These are phyloP conservation scores for Acacia crassicarpa DNA, from an alignment of 306 rosid species.

Conservation along the genomic window DNA sequence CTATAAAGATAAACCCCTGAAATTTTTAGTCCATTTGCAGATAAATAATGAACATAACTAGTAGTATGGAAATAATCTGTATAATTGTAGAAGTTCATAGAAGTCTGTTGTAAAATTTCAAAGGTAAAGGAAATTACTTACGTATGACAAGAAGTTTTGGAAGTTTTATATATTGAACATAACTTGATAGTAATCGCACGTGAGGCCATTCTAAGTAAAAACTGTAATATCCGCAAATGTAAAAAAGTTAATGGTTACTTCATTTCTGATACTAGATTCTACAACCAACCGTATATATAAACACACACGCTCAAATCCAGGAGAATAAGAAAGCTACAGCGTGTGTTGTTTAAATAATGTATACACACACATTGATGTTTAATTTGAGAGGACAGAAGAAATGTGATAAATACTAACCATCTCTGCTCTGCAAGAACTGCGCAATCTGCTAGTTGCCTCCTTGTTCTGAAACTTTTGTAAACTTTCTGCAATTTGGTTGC, in stretches of 20 bases:
- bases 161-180: no score
- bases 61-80: no score
- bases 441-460: constrained; percentile 82
- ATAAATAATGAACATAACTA: no score
- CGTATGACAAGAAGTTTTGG: no score
- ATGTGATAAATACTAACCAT: constrained; percentile 50
- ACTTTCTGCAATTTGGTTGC: constrained; percentile 85
- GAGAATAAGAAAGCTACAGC: not conserved
- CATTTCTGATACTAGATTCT: no score
- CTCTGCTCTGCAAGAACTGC: constrained; percentile 82
- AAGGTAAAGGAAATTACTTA: no score
- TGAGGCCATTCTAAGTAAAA: not conserved
- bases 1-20: no score
- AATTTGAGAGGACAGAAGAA: not conserved
- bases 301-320: not conserved
- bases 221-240: not conserved
- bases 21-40: no score
- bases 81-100: no score
- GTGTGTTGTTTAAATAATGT: not conserved
- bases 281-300: no score
- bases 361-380: not conserved
- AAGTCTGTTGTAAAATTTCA: no score
- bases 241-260: not conserved
- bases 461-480: constrained; percentile 81
- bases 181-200: not conserved